These are phyloP conservation scores for Citrus reticulata DNA, from an alignment of 345 rosid species.

Conservation along the genomic window DNA sequence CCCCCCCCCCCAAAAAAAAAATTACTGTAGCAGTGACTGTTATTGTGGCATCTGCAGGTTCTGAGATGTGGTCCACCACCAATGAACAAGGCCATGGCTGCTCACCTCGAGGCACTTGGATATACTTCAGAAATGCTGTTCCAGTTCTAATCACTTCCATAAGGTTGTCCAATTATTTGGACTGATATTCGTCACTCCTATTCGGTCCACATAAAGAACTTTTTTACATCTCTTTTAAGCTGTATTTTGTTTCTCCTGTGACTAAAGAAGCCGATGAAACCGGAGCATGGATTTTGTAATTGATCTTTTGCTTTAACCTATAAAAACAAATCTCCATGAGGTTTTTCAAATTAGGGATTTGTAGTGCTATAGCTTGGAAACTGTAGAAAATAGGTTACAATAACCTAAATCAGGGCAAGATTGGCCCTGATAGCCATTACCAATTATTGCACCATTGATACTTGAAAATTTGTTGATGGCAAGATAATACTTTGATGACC, in stretches of 20 bases:
- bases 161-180: slow-evolving; percentile 13
- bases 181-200: slow-evolving; percentile 12
- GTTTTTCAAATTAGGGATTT: neutral
- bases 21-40: neutral
- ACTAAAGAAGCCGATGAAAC: neutral
- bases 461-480: neutral
- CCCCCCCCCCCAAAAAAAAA: too few species aligned
- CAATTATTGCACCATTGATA: neutral
- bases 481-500: neutral
- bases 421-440: neutral
- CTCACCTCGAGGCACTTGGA: slow-evolving; percentile 73
- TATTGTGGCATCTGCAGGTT: slow-evolving; percentile 39
- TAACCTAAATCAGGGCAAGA: neutral
- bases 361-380: neutral
- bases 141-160: slow-evolving; percentile 62
- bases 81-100: slow-evolving; percentile 98
- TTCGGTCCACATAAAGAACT: neutral
- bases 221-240: neutral
- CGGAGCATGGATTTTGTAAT: neutral
- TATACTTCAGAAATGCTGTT: slow-evolving; percentile 87
- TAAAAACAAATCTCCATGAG: neutral
- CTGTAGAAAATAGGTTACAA: neutral
- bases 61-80: slow-evolving; percentile 97
- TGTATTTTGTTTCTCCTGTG: neutral
- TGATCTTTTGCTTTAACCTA: neutral